phyloP scores from a whole-genome alignment of 208 protist species.

The Acanthamoeba lenticulata region DNA sequence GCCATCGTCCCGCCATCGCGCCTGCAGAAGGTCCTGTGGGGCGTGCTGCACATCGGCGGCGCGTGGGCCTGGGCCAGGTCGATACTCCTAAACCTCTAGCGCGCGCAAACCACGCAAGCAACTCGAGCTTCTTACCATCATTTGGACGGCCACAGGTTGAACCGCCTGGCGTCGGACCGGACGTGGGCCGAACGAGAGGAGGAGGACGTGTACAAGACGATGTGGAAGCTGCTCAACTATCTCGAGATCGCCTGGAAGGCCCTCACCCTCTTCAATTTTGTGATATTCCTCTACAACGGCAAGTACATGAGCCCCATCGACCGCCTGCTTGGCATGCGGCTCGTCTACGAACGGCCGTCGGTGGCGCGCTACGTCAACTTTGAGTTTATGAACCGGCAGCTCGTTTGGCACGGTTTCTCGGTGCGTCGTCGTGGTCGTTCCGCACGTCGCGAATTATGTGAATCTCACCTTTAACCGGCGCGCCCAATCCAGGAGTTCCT shows the following conservation, averaged over 20 bases:
- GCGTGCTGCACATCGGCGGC: constrained; percentile 72
- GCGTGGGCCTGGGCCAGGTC: constrained; percentile 75
- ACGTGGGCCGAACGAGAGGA: constrained; percentile 46
- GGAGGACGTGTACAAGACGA: constrained; percentile 3
- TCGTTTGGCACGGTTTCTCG: constrained; percentile 81
- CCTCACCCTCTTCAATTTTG: constrained; percentile 74
- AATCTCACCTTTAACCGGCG: background rate
- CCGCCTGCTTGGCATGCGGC: constrained; percentile 71
- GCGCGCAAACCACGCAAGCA: background rate
- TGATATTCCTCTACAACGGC: constrained; percentile 74
- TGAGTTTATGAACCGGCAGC: constrained; percentile 80
- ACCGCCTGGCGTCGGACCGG: constrained; percentile 15
- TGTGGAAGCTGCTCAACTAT: constrained; percentile 69
- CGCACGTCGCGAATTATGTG: background rate
- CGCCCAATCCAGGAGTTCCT: constrained; percentile 73
- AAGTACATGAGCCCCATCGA: constrained; percentile 74
- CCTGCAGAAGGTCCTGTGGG: constrained; percentile 71
- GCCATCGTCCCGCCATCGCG: constrained; percentile 11
- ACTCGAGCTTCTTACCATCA: background rate
- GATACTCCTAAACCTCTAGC: background rate
- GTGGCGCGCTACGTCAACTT: constrained; percentile 73
- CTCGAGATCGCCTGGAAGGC: constrained; percentile 64
- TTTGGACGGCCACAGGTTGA: background rate
- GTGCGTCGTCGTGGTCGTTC: background rate
- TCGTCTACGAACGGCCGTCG: constrained; percentile 67